phyloP scores from a whole-genome alignment of 257 asterid genomes.

The Echites panduratus region DNA sequence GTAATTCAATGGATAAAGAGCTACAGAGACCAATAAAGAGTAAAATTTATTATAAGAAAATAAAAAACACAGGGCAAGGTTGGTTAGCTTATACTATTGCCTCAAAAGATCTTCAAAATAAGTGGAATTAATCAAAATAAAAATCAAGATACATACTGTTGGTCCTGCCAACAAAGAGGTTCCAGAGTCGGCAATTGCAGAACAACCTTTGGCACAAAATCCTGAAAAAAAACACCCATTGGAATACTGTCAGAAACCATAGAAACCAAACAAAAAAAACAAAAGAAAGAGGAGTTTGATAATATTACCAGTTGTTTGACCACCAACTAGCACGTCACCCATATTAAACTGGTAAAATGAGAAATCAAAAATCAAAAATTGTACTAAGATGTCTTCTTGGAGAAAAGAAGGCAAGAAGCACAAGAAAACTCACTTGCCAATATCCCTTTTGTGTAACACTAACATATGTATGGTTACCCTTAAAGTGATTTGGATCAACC shows the following conservation, averaged over 20 bases:
- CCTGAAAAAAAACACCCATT: slow-evolving; percentile 34
- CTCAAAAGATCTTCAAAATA: no score
- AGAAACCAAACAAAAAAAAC: neutral
- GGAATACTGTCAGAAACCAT: slow-evolving; percentile 15
- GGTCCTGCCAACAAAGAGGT: slow-evolving; percentile 94
- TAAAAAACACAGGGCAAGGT: neutral
- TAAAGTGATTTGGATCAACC: slow-evolving; percentile 69
- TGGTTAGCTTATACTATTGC: neutral
- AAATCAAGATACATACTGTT: slow-evolving; percentile 45
- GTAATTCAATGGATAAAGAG: neutral
- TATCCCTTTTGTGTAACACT: slow-evolving; percentile 83
- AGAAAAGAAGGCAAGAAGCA: neutral
- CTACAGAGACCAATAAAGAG: neutral
- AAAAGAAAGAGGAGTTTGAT: slow-evolving; percentile 6
- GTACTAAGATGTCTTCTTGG: neutral
- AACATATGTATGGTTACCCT: slow-evolving; percentile 74
- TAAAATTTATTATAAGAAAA: neutral
- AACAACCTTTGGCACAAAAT: slow-evolving; percentile 67
- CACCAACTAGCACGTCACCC: slow-evolving; percentile 76
- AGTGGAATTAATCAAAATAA: no score
- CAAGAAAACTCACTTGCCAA: slow-evolving; percentile 63
- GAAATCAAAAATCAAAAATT: slow-evolving; percentile 7
- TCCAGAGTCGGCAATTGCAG: slow-evolving; percentile 95
- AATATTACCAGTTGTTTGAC: slow-evolving; percentile 64
- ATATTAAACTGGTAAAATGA: slow-evolving; percentile 53